A percentile compares a stretch with the other conserved stretches of the same genome.
Evolutionary conservation across 2,329 filamentous ascomycete species (phyloP).

Genomic region (Basipetospora chlamydospora): DNA sequence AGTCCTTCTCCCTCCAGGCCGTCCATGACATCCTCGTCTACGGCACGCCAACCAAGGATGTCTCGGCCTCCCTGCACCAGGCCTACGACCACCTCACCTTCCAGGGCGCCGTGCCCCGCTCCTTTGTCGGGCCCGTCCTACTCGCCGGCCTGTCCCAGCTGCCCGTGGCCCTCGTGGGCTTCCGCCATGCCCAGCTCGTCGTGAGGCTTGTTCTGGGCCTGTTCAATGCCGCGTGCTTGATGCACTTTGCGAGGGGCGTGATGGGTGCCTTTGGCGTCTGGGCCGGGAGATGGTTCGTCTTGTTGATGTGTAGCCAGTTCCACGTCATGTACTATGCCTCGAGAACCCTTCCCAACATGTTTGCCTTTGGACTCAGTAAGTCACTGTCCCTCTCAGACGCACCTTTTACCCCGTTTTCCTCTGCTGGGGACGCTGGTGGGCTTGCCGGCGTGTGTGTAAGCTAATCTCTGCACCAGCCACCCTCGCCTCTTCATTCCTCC

Average conservation of each 20-base stretch:
- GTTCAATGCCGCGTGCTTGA: conserved; percentile 55
- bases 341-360: conserved; percentile 88
- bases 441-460: too few species aligned
- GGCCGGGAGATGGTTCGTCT: conserved; percentile 63
- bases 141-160: conserved; percentile 62
- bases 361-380: conserved; percentile 76
- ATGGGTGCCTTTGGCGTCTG: conserved; percentile 51
- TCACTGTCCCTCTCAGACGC: not conserved
- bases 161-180: conserved; percentile 40
- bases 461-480: conserved; percentile 36
- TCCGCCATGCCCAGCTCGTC: conserved; percentile 41
- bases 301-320: conserved; percentile 74
- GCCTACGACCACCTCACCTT: conserved; percentile 85
- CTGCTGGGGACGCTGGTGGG: not conserved
- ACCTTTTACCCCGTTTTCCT: not conserved
- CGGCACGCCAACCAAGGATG: conserved; percentile 51
- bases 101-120: conserved; percentile 79
- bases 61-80: conserved; percentile 36
- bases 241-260: conserved; percentile 50
- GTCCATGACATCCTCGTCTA: conserved; percentile 77
- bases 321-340: conserved; percentile 89
- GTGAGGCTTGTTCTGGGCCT: conserved; percentile 67
- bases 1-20: conserved; percentile 95
- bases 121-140: conserved; percentile 69
- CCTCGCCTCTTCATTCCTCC: conserved; percentile 38